Percentiles rank a stretch among this genome's conserved stretches.
Conservation (phyloP, 192 early-diverging fungal species). For the Podila epicladia region DNA sequence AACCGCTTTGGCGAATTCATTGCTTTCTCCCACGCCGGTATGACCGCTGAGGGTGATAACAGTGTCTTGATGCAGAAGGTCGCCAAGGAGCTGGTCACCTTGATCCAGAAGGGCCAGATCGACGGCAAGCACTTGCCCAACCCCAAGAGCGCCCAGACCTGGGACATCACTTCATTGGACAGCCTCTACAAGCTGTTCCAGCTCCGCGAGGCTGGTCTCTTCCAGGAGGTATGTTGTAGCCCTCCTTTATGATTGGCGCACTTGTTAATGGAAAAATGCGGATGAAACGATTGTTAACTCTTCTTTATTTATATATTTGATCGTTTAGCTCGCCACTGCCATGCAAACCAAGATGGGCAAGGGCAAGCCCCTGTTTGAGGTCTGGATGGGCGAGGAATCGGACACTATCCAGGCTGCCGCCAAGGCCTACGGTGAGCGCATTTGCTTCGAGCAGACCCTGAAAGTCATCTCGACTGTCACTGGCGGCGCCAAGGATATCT, state of each 20-base stretch:
- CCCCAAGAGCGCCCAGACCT: slow-evolving; percentile 45
- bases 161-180: slow-evolving; percentile 60
- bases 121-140: slow-evolving; percentile 37
- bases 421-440: slow-evolving; percentile 72
- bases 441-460: slow-evolving; percentile 66
- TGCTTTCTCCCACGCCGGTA: slow-evolving; percentile 80
- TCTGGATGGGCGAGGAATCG: slow-evolving; percentile 82
- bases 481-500: slow-evolving; percentile 36
- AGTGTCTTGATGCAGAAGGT: slow-evolving; percentile 83
- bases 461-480: slow-evolving; percentile 40
- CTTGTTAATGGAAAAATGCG: too few relatives aligned
- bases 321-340: slow-evolving; percentile 50
- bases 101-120: slow-evolving; percentile 56
- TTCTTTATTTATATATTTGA: background rate
- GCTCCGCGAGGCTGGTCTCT: slow-evolving; percentile 54
- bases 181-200: slow-evolving; percentile 59
- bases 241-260: too few relatives aligned
- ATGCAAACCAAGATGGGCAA: slow-evolving; percentile 62
- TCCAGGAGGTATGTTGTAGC: slow-evolving; percentile 47
- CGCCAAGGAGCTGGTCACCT: slow-evolving; percentile 74
- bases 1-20: slow-evolving; percentile 73
- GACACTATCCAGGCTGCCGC: slow-evolving; percentile 75
- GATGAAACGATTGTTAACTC: too few relatives aligned
- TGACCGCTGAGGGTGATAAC: slow-evolving; percentile 86
- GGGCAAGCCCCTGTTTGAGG: slow-evolving; percentile 69